These are phyloP conservation scores for Diutina ranongensis DNA, from an alignment of 1,139 yeast genomes.

Conservation along the genomic window DNA sequence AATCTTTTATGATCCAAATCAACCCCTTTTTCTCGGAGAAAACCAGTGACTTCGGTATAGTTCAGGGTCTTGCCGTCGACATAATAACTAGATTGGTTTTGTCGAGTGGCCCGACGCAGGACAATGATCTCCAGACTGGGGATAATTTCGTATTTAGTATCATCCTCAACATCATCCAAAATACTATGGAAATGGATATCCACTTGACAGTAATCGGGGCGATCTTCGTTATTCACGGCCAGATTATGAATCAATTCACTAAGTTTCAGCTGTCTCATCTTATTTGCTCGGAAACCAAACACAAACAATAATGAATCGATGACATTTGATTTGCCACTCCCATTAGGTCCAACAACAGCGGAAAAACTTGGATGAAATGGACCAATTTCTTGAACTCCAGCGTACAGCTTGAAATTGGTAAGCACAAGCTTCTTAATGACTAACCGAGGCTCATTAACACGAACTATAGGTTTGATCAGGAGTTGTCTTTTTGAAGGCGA, in stretches of 20 bases:
- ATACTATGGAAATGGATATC: constrained; percentile 87
- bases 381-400: constrained; percentile 89
- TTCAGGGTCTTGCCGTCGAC: constrained; percentile 60
- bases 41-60: constrained; percentile 68
- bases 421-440: constrained; percentile 67
- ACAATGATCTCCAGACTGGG: constrained; percentile 55
- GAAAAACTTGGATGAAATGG: constrained; percentile 91
- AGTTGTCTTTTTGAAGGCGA: constrained; percentile 1
- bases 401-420: constrained; percentile 88
- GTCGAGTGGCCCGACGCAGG: constrained; percentile 67
- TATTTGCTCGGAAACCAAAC: constrained; percentile 91
- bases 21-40: constrained; percentile 75
- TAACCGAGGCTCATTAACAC: constrained; percentile 38
- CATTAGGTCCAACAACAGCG: constrained; percentile 99
- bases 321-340: constrained; percentile 95
- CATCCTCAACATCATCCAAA: constrained; percentile 34
- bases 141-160: constrained; percentile 18
- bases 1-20: constrained; percentile 94
- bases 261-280: constrained; percentile 92
- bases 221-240: constrained; percentile 39
- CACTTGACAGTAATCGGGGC: constrained; percentile 71
- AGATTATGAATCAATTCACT: constrained; percentile 88
- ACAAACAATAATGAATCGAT: constrained; percentile 93
- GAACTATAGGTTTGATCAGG: neutral
- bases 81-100: constrained; percentile 69